Conservation (phyloP, 2,329 filamentous ascomycete species). For the Arthrobotrys musiformis region DNA sequence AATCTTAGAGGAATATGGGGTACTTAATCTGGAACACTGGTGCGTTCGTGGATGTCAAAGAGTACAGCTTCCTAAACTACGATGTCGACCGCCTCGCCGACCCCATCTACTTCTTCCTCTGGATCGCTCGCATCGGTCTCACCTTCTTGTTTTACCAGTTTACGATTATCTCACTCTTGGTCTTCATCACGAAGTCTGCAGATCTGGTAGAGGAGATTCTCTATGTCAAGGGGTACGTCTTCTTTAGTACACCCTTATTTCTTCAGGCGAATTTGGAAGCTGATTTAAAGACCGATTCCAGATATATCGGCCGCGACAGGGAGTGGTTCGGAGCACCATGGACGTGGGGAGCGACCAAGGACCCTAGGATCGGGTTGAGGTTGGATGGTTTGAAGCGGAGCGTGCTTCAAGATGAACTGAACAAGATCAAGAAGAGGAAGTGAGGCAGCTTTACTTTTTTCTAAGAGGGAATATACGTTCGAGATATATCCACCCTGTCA, state of each 20-base stretch:
- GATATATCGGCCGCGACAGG: not conserved
- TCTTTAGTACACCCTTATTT: not conserved
- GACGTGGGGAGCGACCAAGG: not conserved
- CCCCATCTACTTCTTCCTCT: not conserved
- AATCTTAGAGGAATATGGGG: not conserved
- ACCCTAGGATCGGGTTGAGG: not conserved
- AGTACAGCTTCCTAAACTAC: not conserved
- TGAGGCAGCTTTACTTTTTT: no score
- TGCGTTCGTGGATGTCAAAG: not conserved
- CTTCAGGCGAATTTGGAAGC: no score
- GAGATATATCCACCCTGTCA: no score
- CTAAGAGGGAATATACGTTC: no score
- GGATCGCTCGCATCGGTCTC: not conserved
- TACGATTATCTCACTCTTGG: not conserved
- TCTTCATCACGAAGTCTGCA: not conserved
- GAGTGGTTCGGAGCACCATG: not conserved
- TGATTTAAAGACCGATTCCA: no score
- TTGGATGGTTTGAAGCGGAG: not conserved
- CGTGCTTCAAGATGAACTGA: not conserved
- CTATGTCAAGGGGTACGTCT: not conserved
- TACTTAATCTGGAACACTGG: not conserved
- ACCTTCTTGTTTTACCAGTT: not conserved
- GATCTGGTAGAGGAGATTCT: not conserved
- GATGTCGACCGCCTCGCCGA: not conserved
- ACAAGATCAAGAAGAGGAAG: no score